Evolutionary conservation across 2,329 filamentous ascomycete genomes (phyloP), one percentile per base, ranked within the genome.

Genomic region (Botryosphaeria agaves): DNA sequence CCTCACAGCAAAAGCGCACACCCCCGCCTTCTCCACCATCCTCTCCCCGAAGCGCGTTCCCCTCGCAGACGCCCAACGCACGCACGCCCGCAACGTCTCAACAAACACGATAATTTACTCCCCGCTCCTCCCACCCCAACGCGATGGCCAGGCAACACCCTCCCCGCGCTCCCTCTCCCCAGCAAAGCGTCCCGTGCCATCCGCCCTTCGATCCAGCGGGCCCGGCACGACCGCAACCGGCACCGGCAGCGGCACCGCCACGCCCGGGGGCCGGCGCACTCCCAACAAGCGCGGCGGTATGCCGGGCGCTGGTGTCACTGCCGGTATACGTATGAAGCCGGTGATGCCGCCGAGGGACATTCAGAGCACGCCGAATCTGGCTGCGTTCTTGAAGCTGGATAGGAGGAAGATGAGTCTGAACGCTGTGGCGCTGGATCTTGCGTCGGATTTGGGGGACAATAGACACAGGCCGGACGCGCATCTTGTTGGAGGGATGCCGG

Each of bases 21-120:
- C 45, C n/a, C 48, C 48, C n/a, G 34, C 35, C 5, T 29, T 30
- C 26, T 31, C 21, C 18, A 8, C 26, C 27, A 24, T 21, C 53
- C 30, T 34, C 47, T 32, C 23, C 46, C 29, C 3, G n/a, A n/a
- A 3, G 21, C 9, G n/a, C n/a, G n/a, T n/a, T n/a, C 21, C 21
- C 12, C 21, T 23, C 34, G 53, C 49, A 29, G 42, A 45, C 21
- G 53, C 46, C 53, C 42, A 32, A 33, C 43, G 39, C 25, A 23
- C 61, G 4, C 84, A 93, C 43, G 66, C 57, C 32, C 76, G 84
- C 21, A 84, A 82, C 8, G 51, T 77, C 3, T 93, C 85, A 0
- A 78, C 73, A 14, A 82, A 76, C 41, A 93, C 85, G 0, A 84
- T 91, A 32, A 60, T 93, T 1, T 92, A 79, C 54, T 84, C 80